Conservation (phyloP, 768 basidiomycete species). For the Tulasnella sp. region DNA sequence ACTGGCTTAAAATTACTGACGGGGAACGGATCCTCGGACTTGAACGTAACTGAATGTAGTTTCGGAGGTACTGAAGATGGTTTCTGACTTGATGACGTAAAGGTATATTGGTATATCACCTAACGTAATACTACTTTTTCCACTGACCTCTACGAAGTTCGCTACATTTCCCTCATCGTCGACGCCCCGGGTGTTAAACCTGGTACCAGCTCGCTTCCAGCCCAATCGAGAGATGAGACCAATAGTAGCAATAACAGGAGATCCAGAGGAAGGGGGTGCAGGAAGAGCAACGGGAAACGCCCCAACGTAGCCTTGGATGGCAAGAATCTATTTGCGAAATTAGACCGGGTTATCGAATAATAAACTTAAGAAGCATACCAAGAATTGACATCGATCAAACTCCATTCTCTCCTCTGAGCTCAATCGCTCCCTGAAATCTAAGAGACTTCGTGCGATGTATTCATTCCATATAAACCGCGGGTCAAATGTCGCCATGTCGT, state of each 20-base stretch:
- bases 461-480: conserved; percentile 94
- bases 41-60: conserved; percentile 90
- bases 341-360: not conserved
- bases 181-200: conserved; percentile 95
- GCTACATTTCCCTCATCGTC: conserved; percentile 94
- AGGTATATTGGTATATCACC: conserved; percentile 2
- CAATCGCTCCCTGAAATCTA: conserved; percentile 82
- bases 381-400: conserved; percentile 78
- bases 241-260: conserved; percentile 68
- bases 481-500: conserved; percentile 64
- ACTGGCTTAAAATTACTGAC: conserved; percentile 49
- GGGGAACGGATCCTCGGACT: conserved; percentile 90
- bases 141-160: conserved; percentile 87
- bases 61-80: conserved; percentile 79
- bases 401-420: conserved; percentile 64
- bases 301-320: conserved; percentile 92
- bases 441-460: conserved; percentile 77
- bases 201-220: conserved; percentile 93
- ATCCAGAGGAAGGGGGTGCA: conserved; percentile 68
- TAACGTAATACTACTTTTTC: not conserved
- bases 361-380: conserved; percentile 50
- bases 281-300: conserved; percentile 73
- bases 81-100: conserved; percentile 67
- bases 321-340: conserved; percentile 57
- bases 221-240: conserved; percentile 83